Base-by-base conservation (phyloP, 2,329 filamentous ascomycete genomes). In the Paecilomyces dactylethromorphus region DNA sequence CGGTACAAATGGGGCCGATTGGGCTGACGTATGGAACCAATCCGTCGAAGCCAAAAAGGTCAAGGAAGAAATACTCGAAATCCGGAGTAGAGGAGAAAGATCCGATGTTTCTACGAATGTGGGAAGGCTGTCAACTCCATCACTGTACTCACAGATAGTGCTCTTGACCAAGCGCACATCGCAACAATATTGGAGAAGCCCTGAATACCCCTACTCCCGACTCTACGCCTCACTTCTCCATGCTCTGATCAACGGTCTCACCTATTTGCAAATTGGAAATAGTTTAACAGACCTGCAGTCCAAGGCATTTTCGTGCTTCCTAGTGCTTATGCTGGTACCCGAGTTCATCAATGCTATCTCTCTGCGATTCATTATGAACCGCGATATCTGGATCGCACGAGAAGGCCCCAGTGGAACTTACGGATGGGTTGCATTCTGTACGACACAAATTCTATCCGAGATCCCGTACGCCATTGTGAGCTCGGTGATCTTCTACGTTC, bases 331-430 rank as follows among this genome's bases (percentile, higher is more conserved):
- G 7, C 79, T 91, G 56, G 87, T 88, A 0, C 86, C 88, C 0
- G 87, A 87, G 24, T 79, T 92, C 55, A 82, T 92, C 68, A 92
- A 91, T 71, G 82, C 79, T 12, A 83, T 91, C 2, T 82, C 92
- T 1, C 87, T 89, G n/a, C 90, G 90, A 65, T 92, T 92, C 79
- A 90, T 87, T 72, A 78, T 81, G 65, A 90, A 90, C 71, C 84
- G 89, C 71, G 81, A 82, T 0, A 78, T 92, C 2, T 93, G 88
- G 87, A 83, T 89, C 73, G 84, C 84, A 0, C 82, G 90, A 50
- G 90, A 93, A 71, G 82, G 87, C 15, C 89, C 89, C 1, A 87
- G 84, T 3, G 81, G 88, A 21, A 91, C 91, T 59, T 93, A 92
- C 71, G 87, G 87, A 56, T 92, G 89, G 86, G 74, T 89, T 33